These are phyloP conservation scores for Aureobasidium sp. DNA, from an alignment of 2,329 filamentous ascomycete genomes.

Conservation along the genomic window DNA sequence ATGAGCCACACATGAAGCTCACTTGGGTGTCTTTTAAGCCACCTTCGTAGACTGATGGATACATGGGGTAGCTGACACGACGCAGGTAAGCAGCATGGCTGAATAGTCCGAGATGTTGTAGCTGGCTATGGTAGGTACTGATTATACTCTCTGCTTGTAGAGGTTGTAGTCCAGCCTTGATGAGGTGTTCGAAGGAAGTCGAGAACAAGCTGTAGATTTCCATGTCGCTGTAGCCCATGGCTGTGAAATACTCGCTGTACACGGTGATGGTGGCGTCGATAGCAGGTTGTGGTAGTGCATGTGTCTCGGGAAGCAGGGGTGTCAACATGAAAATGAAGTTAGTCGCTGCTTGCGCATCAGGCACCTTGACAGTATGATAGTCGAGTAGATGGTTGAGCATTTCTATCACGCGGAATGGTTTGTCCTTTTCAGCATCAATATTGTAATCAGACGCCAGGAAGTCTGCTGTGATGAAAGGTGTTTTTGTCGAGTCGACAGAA, in stretches of 20 bases:
- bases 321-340: slow-evolving; percentile 38
- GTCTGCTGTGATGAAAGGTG: slow-evolving; percentile 27
- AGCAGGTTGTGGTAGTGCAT: slow-evolving; percentile 23
- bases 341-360: slow-evolving; percentile 39
- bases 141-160: slow-evolving; percentile 48
- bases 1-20: slow-evolving; percentile 47
- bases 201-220: slow-evolving; percentile 34
- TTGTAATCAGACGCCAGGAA: slow-evolving; percentile 25
- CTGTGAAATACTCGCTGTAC: slow-evolving; percentile 32
- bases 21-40: slow-evolving; percentile 45
- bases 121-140: slow-evolving; percentile 47
- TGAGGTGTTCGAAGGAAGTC: slow-evolving; percentile 30
- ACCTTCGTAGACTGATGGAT: slow-evolving; percentile 50
- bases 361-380: slow-evolving; percentile 32
- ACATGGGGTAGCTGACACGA: slow-evolving; percentile 44
- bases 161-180: slow-evolving; percentile 37
- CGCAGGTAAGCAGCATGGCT: slow-evolving; percentile 49
- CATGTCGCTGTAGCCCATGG: slow-evolving; percentile 28
- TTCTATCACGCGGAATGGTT: slow-evolving; percentile 33
- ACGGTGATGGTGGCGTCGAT: slow-evolving; percentile 27
- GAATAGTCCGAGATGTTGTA: slow-evolving; percentile 38
- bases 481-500: slow-evolving; percentile 12
- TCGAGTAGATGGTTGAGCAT: slow-evolving; percentile 34
- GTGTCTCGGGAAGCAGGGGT: slow-evolving; percentile 36
- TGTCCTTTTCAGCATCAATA: slow-evolving; percentile 25